Evolutionary conservation across 129 eudicot species (phyloP).

Genomic region (Pseudognaphalium luteoalbum): DNA sequence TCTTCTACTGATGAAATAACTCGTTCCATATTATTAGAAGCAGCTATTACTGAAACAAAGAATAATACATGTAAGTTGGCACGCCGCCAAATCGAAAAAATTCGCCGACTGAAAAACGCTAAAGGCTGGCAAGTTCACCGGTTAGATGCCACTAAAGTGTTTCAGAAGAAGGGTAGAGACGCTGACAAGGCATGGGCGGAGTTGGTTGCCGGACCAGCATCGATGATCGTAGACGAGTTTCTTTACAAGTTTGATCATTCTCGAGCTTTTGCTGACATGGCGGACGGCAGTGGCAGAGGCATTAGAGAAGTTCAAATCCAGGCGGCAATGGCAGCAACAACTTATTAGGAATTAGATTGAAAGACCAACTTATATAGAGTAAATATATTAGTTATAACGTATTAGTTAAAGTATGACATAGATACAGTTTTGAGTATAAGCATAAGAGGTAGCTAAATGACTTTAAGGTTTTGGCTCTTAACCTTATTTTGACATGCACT

Average conservation of each 20-base stretch:
- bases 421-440: slow-evolving; percentile 11
- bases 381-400: background rate
- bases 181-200: slow-evolving; percentile 57
- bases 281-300: slow-evolving; percentile 12
- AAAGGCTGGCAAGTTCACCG: slow-evolving; percentile 73
- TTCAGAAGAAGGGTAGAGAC: slow-evolving; percentile 44
- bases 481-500: slow-evolving; percentile 1
- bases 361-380: background rate
- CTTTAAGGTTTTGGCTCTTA: slow-evolving; percentile 8
- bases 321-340: slow-evolving; percentile 41
- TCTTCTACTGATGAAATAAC: slow-evolving; percentile 27
- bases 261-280: slow-evolving; percentile 15
- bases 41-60: slow-evolving; percentile 62
- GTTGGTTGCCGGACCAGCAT: slow-evolving; percentile 49
- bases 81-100: slow-evolving; percentile 56
- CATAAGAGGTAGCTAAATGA: slow-evolving; percentile 16
- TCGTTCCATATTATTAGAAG: slow-evolving; percentile 35
- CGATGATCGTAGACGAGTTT: slow-evolving; percentile 42
- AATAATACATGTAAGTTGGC: slow-evolving; percentile 58
- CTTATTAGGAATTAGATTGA: background rate
- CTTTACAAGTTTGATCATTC: slow-evolving; percentile 23
- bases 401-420: background rate
- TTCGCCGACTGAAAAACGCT: slow-evolving; percentile 45
- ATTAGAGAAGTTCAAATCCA: slow-evolving; percentile 20
- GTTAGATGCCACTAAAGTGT: slow-evolving; percentile 75